Base-by-base conservation (phyloP, 2,329 filamentous ascomycete genomes). In the Penicillium sp. region DNA sequence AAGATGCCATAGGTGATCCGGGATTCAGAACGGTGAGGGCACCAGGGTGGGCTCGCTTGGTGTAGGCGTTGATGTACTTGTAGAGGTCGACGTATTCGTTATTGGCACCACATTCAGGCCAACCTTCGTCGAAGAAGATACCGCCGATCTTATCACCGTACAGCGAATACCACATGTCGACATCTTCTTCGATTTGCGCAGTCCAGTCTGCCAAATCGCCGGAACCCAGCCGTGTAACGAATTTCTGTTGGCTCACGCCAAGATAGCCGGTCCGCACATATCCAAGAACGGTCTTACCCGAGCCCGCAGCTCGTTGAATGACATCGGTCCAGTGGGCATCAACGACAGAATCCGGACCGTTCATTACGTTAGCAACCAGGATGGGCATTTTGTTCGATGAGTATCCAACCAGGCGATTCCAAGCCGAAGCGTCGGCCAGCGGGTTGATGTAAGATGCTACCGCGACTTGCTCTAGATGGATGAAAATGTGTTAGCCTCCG, bases 121-220 rank as follows among this genome's bases (percentile, higher is more conserved):
- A 65, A 12, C 59, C 63, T 36, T 65, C 59, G 45, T 67, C 59
- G 43, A 66, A 67, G 43, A 67, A 66, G 50, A 67, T 66, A 13
- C 62, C 64, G 18, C 61, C 64, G 12, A 67, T 53, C 9, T 28
- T 57, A 43, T 32, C 25, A 25, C 51, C 46, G 39, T 64, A 64
- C 2, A 63, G 54, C 29, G 6, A 36, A 35, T 52, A 57, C 49
- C 53, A 56, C 49, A 43, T 52, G 43, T 54, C 51, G n/a, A 52
- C 24, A 42, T 56, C 55, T 46, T 54, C 34, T 33, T 57, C 46
- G 13, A 57, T 54, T 27, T 57, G 47, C 9, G 53, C 46, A 2
- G 51, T 41, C 55, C 49, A 57, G 38, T 57, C 55, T 1, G 51
- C 29, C 29, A 32, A 32, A 32, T 32, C 29, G 11, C 29, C 29